A percentile compares a stretch with the other conserved stretches of the same genome.
These are phyloP conservation scores for Verticillium longisporum DNA, from an alignment of 2,329 filamentous ascomycete genomes.

Conservation along the genomic window DNA sequence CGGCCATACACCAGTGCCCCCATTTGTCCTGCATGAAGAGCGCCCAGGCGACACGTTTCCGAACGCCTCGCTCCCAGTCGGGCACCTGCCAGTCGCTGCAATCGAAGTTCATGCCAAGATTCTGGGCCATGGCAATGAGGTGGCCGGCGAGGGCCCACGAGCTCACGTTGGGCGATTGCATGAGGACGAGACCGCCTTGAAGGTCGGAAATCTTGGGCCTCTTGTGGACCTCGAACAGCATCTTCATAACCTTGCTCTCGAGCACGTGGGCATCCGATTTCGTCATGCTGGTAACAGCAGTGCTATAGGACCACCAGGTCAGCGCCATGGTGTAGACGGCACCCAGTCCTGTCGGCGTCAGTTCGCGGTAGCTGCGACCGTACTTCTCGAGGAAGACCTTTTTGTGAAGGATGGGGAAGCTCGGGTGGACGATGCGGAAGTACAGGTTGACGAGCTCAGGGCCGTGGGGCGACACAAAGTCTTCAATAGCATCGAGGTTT, in stretches of 20 bases:
- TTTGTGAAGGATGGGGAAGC: slow-evolving; percentile 45
- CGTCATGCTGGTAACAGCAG: slow-evolving; percentile 28
- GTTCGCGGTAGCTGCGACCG: slow-evolving; percentile 39
- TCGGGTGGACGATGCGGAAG: slow-evolving; percentile 47
- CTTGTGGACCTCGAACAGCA: slow-evolving; percentile 25
- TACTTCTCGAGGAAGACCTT: slow-evolving; percentile 47
- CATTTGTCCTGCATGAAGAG: slow-evolving; percentile 53
- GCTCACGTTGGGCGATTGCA: slow-evolving; percentile 26
- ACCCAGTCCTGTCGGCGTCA: slow-evolving; percentile 41
- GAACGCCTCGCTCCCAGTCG: slow-evolving; percentile 44
- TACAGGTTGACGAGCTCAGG: slow-evolving; percentile 51
- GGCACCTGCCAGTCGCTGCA: slow-evolving; percentile 47
- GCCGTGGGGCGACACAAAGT: slow-evolving; percentile 49
- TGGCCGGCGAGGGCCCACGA: slow-evolving; percentile 31
- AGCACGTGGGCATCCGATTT: slow-evolving; percentile 29
- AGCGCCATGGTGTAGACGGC: slow-evolving; percentile 46
- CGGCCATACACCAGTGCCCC: slow-evolving; percentile 46
- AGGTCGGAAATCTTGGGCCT: slow-evolving; percentile 35
- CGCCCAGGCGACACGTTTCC: slow-evolving; percentile 51
- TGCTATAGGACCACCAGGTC: slow-evolving; percentile 43
- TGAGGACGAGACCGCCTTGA: slow-evolving; percentile 34
- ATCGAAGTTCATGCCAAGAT: slow-evolving; percentile 44
- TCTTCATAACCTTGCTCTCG: slow-evolving; percentile 24
- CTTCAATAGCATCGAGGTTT: slow-evolving; percentile 37
- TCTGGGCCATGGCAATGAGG: slow-evolving; percentile 38